Conservation (phyloP, 140 eudicot genomes). For the Erigeron philadelphicus region DNA sequence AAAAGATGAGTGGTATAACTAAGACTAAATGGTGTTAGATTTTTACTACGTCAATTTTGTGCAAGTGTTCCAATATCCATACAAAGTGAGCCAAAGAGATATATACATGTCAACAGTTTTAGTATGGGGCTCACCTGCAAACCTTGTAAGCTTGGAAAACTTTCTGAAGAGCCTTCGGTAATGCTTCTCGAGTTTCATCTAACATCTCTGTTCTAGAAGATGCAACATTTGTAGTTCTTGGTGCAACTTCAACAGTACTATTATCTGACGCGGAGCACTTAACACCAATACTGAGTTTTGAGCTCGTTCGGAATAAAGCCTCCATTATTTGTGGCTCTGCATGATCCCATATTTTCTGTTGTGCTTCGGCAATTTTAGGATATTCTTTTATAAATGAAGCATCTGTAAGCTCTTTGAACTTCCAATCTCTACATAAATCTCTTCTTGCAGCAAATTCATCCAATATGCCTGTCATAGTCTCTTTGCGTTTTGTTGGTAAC, state of each 20-base stretch:
- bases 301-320: slow-evolving; percentile 13
- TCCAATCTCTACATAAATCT: slow-evolving; percentile 60
- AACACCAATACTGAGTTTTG: slow-evolving; percentile 26
- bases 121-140: slow-evolving; percentile 56
- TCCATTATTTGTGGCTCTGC: slow-evolving; percentile 30
- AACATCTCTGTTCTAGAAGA: slow-evolving; percentile 28
- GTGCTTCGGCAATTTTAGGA: slow-evolving; percentile 44
- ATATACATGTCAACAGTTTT: not conserved
- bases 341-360: slow-evolving; percentile 49
- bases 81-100: too few species aligned
- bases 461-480: slow-evolving; percentile 39
- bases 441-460: slow-evolving; percentile 54
- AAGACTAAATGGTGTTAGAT: too few species aligned
- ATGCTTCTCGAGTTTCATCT: slow-evolving; percentile 63
- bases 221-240: slow-evolving; percentile 33
- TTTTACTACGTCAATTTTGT: too few species aligned
- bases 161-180: slow-evolving; percentile 54
- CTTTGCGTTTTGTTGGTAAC: slow-evolving; percentile 30
- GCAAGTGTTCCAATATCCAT: too few species aligned
- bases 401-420: slow-evolving; percentile 61
- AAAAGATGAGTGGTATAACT: too few species aligned
- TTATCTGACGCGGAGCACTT: slow-evolving; percentile 26
- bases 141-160: slow-evolving; percentile 53
- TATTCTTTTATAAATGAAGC: slow-evolving; percentile 46
- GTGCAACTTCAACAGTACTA: slow-evolving; percentile 24